phyloP scores from a whole-genome alignment of 768 basidiomycete genomes.

The Mrakia gelida region DNA sequence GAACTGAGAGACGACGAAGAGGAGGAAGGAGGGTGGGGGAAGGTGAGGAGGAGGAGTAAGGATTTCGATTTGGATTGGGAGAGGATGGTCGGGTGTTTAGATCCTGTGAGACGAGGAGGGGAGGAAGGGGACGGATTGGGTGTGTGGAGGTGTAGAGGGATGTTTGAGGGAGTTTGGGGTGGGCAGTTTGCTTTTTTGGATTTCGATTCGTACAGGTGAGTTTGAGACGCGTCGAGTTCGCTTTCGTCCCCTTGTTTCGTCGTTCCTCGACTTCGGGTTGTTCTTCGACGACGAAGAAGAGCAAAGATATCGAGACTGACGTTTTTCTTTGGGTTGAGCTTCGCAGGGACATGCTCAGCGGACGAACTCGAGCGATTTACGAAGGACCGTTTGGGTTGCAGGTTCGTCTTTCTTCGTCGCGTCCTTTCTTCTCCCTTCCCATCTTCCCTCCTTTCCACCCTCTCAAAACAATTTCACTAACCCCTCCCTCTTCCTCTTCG shows the following conservation, averaged over 20 bases:
- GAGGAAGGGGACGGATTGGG: slow-evolving; percentile 38
- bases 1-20: slow-evolving; percentile 10
- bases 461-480: background rate
- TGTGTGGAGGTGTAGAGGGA: slow-evolving; percentile 29
- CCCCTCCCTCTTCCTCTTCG: background rate
- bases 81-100: slow-evolving; percentile 17
- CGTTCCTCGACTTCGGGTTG: background rate
- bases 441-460: background rate
- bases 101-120: slow-evolving; percentile 35
- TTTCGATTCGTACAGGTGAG: slow-evolving; percentile 62
- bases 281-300: background rate
- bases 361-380: slow-evolving; percentile 53
- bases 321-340: too few species aligned
- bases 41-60: background rate
- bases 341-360: slow-evolving; percentile 23
- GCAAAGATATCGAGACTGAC: too few species aligned
- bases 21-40: slow-evolving; percentile 19
- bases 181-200: slow-evolving; percentile 57
- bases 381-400: slow-evolving; percentile 74
- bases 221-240: slow-evolving; percentile 37
- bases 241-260: background rate
- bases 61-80: slow-evolving; percentile 26
- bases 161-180: slow-evolving; percentile 39
- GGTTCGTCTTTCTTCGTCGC: slow-evolving; percentile 16
- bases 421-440: background rate